Evolutionary conservation across 2,329 filamentous ascomycete species (phyloP), one percentile per base, ranked within the genome.

Genomic region (Fusarium devonianum): DNA sequence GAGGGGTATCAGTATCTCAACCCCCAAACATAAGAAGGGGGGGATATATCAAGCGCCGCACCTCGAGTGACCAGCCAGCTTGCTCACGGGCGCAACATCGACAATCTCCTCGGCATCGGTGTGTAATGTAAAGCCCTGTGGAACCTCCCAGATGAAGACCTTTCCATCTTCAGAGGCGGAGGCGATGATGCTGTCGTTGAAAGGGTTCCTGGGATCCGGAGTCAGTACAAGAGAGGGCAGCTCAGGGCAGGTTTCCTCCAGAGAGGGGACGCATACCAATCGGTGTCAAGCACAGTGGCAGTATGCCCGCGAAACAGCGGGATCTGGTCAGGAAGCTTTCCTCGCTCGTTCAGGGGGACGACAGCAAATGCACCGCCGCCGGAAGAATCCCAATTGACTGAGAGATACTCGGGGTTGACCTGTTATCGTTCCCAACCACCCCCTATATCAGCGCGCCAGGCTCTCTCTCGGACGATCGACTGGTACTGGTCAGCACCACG

Each of bases 331-430:
- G 94, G 94, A 43, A 95, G 76, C 75, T 94, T 92, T 59, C 94
- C 94, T 66, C 84, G 87, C 81, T 99, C 93, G 63, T 87, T 84
- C 66, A 96, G 75, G 53, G 94, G 94, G 63, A 99, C 91, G 64
- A 99, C 93, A 45, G 94, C 94, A 70, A 99, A 97, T 65, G 94
- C 93, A 70, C 94, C 94, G 67, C 94, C 94, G 57, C 94, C 94
- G 71, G 91, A 90, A 28, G 94, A 83, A 76, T 99, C 93, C 94
- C 94, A 99, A 81, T 99, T 99, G 77, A 99, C 92, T 5, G 94
- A 88, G 64, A 99, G 82, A 73, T 94, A 97, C 74, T 96, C 87
- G 38, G 94, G 92, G 74, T 99, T 99, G 72, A 86, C 94, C 92
- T 95, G 70, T 65, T 63, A 51, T 43, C n/a, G 11, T 10, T 6